Base-by-base conservation (phyloP, 2,329 filamentous ascomycete species). In the Cladophialophora bantiana region DNA sequence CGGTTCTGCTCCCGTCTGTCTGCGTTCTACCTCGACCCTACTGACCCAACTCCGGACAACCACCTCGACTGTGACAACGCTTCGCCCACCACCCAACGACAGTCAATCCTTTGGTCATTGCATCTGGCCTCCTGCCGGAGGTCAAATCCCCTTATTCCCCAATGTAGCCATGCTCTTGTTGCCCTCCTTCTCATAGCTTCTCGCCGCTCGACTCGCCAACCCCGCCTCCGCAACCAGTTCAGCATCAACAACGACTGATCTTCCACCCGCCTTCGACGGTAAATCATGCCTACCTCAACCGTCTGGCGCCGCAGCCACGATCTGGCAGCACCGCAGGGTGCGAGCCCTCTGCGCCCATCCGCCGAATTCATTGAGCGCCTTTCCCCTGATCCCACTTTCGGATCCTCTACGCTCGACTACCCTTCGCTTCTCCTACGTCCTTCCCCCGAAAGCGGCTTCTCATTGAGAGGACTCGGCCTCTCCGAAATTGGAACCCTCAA, bases 261-360 rank as follows among this genome's bases (percentile, higher is more conserved):
- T 38, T 58, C 36, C n/a, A 35, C 40, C 55, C 42, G 42, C 55
- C 48, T 15, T 65, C 59, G 18, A 61, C 62, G 60, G 50, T 36
- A 53, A 53, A 63, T 42, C 40, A 73, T 73, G 71, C 70, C 70
- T 55, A 72, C 71, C 26, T 70, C 71, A 20, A 73, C 71, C 32
- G 26, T 66, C 52, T 73, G 71, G 71, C 70, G 71, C 13, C 68
- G 65, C 36, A 62, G 64, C 48, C 32, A 58, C 36, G 62, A 68
- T 18, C 62, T 36, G 45, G 20, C 52, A 38, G 60, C 57, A 1
- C 62, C 42, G 38, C 65, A 70, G 40, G 67, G 62, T 36, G 55
- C 48, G 52, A 72, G 67, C 52, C 71, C 71, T 53, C 53, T 61
- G 15, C 71, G 69, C 20, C 71, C 70, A 10, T 42, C 54, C 2